phyloP scores from a whole-genome alignment of 805 yeast species.

The Pichia kluyveri region DNA sequence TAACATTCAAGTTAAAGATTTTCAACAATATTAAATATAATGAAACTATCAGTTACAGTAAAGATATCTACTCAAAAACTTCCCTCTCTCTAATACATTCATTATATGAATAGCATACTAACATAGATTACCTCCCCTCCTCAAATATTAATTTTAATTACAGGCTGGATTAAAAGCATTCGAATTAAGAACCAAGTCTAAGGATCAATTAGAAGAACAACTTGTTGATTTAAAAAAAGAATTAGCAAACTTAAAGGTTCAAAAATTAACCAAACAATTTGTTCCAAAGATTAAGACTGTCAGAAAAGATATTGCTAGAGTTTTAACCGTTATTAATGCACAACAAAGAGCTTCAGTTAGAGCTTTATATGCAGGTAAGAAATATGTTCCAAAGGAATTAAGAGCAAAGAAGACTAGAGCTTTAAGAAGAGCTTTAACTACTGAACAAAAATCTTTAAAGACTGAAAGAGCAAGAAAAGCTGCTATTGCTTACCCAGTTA shows the following conservation, averaged over 20 bases:
- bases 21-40: too few relatives aligned
- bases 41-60: too few relatives aligned
- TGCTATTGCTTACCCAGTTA: conserved; percentile 94
- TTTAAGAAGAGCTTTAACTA: conserved; percentile 92
- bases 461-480: conserved; percentile 90
- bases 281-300: conserved; percentile 94
- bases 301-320: conserved; percentile 98
- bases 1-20: too few relatives aligned
- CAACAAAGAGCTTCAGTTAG: conserved; percentile 93
- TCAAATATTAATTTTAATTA: neutral
- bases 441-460: conserved; percentile 69
- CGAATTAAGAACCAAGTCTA: conserved; percentile 95
- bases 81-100: too few relatives aligned
- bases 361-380: conserved; percentile 91
- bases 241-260: conserved; percentile 92
- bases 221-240: conserved; percentile 94
- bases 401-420: conserved; percentile 99
- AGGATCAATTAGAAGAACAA: conserved; percentile 92
- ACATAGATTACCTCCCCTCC: neutral
- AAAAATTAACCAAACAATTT: conserved; percentile 86
- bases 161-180: conserved; percentile 88
- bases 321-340: conserved; percentile 92
- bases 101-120: neutral
- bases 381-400: conserved; percentile 95
- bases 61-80: too few relatives aligned